Conservation (phyloP, 371 early-diverging fungal species). For the Rhizopus sp. region DNA sequence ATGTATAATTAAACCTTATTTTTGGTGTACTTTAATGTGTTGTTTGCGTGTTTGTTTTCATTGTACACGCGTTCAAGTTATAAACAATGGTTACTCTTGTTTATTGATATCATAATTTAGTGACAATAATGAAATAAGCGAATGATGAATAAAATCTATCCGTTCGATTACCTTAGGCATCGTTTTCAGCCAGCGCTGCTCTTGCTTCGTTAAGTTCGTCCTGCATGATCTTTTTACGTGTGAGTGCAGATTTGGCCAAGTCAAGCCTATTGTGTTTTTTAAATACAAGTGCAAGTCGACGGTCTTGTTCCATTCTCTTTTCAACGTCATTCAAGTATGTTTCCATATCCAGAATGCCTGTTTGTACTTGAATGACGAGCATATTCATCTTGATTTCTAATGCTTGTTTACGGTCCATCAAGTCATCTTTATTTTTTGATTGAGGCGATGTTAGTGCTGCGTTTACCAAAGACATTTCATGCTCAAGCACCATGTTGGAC, state of each 20-base stretch:
- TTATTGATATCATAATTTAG: too few species aligned
- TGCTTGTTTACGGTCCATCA: constrained; percentile 64
- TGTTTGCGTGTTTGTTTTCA: too few species aligned
- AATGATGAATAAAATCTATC: too few species aligned
- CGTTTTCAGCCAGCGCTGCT: constrained; percentile 58
- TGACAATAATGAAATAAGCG: too few species aligned
- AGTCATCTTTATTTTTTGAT: constrained; percentile 60
- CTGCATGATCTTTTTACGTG: constrained; percentile 77
- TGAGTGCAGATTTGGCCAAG: constrained; percentile 69
- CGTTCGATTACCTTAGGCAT: neutral
- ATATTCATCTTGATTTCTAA: constrained; percentile 81
- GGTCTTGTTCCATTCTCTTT: constrained; percentile 61
- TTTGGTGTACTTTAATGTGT: too few species aligned
- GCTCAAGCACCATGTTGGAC: constrained; percentile 79
- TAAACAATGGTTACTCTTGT: too few species aligned
- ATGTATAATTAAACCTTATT: too few species aligned
- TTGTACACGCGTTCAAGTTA: too few species aligned
- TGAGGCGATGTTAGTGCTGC: constrained; percentile 49
- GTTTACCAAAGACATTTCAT: constrained; percentile 60
- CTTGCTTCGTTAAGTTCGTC: constrained; percentile 80
- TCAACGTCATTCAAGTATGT: constrained; percentile 61
- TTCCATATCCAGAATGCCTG: constrained; percentile 77
- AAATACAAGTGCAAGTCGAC: constrained; percentile 68
- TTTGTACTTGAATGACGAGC: constrained; percentile 78
- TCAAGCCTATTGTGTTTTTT: constrained; percentile 67